Conservation (phyloP, 257 asterid genomes). For the Thymus mandschuricus region DNA sequence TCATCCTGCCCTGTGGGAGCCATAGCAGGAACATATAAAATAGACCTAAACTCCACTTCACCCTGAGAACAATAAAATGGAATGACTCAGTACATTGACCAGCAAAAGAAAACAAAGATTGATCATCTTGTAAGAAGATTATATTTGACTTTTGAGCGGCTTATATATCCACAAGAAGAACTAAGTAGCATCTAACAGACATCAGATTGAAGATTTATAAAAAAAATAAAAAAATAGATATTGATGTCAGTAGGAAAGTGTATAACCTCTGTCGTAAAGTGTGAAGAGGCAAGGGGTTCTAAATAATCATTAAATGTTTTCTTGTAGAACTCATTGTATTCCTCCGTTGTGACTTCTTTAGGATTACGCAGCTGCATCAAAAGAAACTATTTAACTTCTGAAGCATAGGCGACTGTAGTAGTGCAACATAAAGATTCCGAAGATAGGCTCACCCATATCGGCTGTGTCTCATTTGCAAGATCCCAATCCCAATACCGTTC, state of each 20-base stretch:
- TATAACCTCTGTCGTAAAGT: conserved; percentile 92
- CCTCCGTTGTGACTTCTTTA: conserved; percentile 89
- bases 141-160: not conserved
- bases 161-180: conserved; percentile 12
- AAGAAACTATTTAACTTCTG: conserved; percentile 19
- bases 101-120: conserved; percentile 14
- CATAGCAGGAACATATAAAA: conserved; percentile 81
- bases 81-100: conserved; percentile 16
- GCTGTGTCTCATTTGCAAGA: conserved; percentile 91
- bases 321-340: conserved; percentile 91
- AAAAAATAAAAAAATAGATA: not conserved
- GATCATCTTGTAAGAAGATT: not conserved
- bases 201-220: not conserved
- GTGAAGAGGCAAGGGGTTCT: conserved; percentile 98
- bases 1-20: conserved; percentile 86
- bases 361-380: conserved; percentile 87
- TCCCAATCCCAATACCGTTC: conserved; percentile 99
- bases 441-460: conserved; percentile 81
- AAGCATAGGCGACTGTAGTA: conserved; percentile 2
- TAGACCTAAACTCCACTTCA: conserved; percentile 95
- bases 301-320: conserved; percentile 83
- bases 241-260: conserved; percentile 3
- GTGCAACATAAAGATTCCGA: conserved; percentile 13
- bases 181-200: conserved; percentile 8
- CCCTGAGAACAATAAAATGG: conserved; percentile 59